phyloP scores from a whole-genome alignment of 768 basidiomycete species.

The Termitomyces sp. region DNA sequence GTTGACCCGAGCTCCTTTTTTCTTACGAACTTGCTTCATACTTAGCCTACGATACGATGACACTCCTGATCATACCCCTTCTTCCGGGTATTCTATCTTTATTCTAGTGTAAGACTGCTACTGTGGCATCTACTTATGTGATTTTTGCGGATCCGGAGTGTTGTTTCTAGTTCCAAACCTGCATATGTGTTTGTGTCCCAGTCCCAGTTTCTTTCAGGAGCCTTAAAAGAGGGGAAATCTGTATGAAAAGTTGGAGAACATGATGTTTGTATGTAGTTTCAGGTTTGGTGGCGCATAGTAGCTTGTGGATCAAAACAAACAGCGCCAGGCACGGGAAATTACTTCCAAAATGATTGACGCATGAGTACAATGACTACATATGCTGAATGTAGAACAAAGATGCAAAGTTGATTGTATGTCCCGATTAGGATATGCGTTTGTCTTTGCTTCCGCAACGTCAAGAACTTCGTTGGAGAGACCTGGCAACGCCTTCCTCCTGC shows the following conservation, averaged over 20 bases:
- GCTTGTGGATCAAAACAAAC: not conserved
- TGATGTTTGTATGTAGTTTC: too few species aligned
- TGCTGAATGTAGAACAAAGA: constrained; percentile 10
- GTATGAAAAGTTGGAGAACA: too few species aligned
- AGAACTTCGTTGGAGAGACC: not conserved
- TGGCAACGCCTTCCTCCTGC: not conserved
- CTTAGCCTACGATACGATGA: not conserved
- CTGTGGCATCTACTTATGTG: not conserved
- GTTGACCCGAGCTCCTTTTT: not conserved
- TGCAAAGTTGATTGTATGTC: constrained; percentile 2
- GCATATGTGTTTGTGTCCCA: not conserved
- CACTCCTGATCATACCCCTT: not conserved
- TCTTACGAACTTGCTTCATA: not conserved
- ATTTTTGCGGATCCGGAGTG: not conserved
- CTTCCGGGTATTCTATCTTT: not conserved
- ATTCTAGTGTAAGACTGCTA: not conserved
- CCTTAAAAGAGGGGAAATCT: too few species aligned
- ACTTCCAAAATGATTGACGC: not conserved
- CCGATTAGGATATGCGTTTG: constrained; percentile 12
- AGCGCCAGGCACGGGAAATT: not conserved
- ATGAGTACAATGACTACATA: not conserved
- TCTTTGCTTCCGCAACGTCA: not conserved
- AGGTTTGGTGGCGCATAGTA: not conserved
- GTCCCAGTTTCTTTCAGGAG: too few species aligned
- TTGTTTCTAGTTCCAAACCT: not conserved